These are phyloP conservation scores for Guadua angustifolia DNA, from an alignment of 176 grass and related monocot genomes.

Conservation along the genomic window DNA sequence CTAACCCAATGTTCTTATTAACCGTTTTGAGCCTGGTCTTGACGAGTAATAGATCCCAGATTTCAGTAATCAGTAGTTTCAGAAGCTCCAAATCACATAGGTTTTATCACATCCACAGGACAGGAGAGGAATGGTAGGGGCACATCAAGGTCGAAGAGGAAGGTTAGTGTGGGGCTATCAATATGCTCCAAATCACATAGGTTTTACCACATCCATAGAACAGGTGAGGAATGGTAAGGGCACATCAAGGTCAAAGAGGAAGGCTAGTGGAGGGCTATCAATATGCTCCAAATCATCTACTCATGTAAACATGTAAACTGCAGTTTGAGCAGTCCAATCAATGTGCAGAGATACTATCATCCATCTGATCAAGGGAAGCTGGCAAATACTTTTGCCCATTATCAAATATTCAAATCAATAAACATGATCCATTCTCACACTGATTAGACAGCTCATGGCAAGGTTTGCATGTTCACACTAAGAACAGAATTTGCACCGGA, in stretches of 20 bases:
- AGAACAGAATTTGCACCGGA: neutral
- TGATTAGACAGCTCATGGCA: neutral
- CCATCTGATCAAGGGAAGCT: neutral
- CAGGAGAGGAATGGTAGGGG: neutral
- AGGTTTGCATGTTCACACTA: neutral
- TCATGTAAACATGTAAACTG: slow-evolving; percentile 18
- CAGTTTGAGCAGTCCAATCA: neutral
- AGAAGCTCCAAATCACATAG: neutral
- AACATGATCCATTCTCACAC: neutral
- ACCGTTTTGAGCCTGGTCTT: neutral
- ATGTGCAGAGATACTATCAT: neutral
- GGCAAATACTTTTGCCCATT: neutral
- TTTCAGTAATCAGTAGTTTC: slow-evolving; percentile 1
- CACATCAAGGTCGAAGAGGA: neutral
- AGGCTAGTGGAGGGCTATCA: neutral
- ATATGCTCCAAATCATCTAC: neutral
- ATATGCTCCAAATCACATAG: neutral
- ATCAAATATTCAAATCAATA: neutral
- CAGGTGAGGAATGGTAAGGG: neutral
- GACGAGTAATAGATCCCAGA: neutral
- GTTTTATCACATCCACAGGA: neutral
- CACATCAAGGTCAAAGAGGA: neutral
- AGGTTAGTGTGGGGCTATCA: neutral
- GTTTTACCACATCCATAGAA: neutral
- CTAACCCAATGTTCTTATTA: neutral